Percentiles rank a stretch among this genome's conserved stretches.
Evolutionary conservation across 768 basidiomycete species (phyloP).

Genomic region (Lentinula sp.): DNA sequence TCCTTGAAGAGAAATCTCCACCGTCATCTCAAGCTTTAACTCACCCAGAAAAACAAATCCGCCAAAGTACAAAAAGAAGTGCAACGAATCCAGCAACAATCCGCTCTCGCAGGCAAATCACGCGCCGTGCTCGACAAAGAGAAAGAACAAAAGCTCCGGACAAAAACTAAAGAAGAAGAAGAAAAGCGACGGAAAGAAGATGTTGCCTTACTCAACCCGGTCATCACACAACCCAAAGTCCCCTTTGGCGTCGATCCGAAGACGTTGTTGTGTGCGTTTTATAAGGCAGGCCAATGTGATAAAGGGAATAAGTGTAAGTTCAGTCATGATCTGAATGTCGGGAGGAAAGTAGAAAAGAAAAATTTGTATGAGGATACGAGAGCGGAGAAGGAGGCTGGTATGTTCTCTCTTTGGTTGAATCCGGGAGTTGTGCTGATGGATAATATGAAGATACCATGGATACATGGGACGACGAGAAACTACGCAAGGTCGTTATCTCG

Average conservation of each 20-base stretch:
- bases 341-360: constrained; percentile 90
- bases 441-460: constrained; percentile 79
- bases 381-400: constrained; percentile 74
- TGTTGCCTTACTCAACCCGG: constrained; percentile 75
- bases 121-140: constrained; percentile 77
- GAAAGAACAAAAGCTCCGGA: constrained; percentile 72
- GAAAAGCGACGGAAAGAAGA: constrained; percentile 84
- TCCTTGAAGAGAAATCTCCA: constrained; percentile 3
- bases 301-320: constrained; percentile 97
- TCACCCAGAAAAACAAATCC: constrained; percentile 84
- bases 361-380: constrained; percentile 87
- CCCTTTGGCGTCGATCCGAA: constrained; percentile 97
- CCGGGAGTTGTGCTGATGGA: neutral
- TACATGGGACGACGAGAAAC: constrained; percentile 93
- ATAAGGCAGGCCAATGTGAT: constrained; percentile 88
- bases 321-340: constrained; percentile 88
- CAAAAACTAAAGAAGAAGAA: constrained; percentile 70
- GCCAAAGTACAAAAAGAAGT: constrained; percentile 88
- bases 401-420: constrained; percentile 15
- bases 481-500: constrained; percentile 78
- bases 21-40: constrained; percentile 4
- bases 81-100: constrained; percentile 73
- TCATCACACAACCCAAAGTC: constrained; percentile 60
- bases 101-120: constrained; percentile 71
- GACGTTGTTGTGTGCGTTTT: constrained; percentile 87